Evolutionary conservation across 1,284 basidiomycete genomes (phyloP), one percentile per base, ranked within the genome.

Genomic region (Malassezia sp.): DNA sequence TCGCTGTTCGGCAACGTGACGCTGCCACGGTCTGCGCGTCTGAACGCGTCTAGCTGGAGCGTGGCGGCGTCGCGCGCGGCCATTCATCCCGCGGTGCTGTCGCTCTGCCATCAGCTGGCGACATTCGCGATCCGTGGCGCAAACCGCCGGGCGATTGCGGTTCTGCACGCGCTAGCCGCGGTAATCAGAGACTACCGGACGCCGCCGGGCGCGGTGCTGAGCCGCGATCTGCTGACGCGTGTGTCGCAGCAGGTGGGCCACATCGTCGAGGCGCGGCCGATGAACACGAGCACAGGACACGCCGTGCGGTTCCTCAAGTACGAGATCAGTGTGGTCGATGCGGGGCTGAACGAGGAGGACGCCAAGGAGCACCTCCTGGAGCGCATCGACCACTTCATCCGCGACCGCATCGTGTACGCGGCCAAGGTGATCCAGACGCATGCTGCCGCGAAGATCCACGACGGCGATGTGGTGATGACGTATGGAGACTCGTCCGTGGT

Each of bases 251-350:
- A 93, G 76, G 91, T 93, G 57, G 82, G 80, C 21, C 83, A 89
- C 72, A 78, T 91, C 14, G 85, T 88, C 14, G 78, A 83, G 43
- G 83, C 85, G 22, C 76, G 89, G 41, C 84, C 86, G 0, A 83
- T 90, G 81, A 84, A 85, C n/a, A 81, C 87, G n/a, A 85, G 86
- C 21, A 87, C 89, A 80, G 88, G 86, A 1, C 90, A 90, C 63
- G 88, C 88, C 0, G 87, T 89, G 57, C 79, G 90, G 48, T 86
- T 91, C 71, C 76, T 99, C 63, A 97, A 99, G 74, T 77, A 93
- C 52, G 88, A 96, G 67, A 95, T 99, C 69, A 90, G 86, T 65
- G 79, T 80, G 17, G 81, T 88, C 36, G 84, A 87, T 60, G 85
- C 88, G 43, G 90, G 96, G 72, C 76, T 87, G 63, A 82, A 86